Evolutionary conservation across 2,329 filamentous ascomycete genomes (phyloP).

Genomic region (Chaetomiaceae sp.): DNA sequence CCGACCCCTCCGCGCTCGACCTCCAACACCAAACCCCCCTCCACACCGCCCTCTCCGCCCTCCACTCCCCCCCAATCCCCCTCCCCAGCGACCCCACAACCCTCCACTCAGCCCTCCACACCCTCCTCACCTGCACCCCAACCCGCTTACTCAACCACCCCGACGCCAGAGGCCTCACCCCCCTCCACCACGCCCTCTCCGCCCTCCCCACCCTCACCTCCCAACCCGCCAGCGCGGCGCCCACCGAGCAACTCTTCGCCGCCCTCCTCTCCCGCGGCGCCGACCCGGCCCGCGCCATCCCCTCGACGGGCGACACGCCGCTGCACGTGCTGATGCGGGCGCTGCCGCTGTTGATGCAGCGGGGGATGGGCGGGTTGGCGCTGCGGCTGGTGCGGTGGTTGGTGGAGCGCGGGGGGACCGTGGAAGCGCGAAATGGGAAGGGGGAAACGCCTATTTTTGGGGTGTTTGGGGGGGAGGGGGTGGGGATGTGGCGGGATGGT

Average conservation of each 20-base stretch:
- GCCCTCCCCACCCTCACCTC: not conserved
- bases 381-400: too few relatives aligned
- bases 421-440: too few relatives aligned
- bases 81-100: not conserved
- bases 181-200: slow-evolving; percentile 7
- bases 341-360: too few relatives aligned
- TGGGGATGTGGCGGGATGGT: too few relatives aligned
- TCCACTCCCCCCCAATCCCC: not conserved
- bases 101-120: not conserved
- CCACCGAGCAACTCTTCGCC: slow-evolving; percentile 12
- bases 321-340: not conserved
- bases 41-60: not conserved
- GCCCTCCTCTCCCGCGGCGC: slow-evolving; percentile 26
- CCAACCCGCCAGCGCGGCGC: not conserved
- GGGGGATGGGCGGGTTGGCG: too few relatives aligned
- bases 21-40: slow-evolving; percentile 19
- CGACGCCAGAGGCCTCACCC: slow-evolving; percentile 2
- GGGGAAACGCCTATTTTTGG: slow-evolving; percentile 18
- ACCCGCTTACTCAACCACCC: not conserved
- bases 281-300: slow-evolving; percentile 22
- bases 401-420: too few relatives aligned
- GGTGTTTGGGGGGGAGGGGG: not conserved
- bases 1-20: slow-evolving; percentile 26
- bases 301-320: slow-evolving; percentile 17
- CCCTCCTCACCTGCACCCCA: not conserved